Evolutionary conservation across 2,329 filamentous ascomycete species (phyloP).

Genomic region (Verticillium nubilum): DNA sequence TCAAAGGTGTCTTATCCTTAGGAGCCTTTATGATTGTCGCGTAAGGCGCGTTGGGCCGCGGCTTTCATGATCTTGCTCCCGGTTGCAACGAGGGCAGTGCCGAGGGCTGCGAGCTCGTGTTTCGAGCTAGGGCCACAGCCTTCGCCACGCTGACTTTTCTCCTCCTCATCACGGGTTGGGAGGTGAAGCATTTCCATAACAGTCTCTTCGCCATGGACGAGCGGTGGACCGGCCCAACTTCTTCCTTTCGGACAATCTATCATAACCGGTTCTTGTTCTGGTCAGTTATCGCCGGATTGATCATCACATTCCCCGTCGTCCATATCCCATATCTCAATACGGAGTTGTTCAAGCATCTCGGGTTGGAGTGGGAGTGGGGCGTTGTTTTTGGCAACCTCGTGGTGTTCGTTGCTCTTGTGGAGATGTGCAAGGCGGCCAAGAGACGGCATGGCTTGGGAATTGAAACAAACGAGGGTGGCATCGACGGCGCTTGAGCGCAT

Average conservation of each 20-base stretch:
- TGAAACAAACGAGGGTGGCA: no score
- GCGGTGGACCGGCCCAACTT: conserved; percentile 39
- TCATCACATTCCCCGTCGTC: conserved; percentile 55
- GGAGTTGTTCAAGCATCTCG: conserved; percentile 63
- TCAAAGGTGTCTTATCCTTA: conserved; percentile 58
- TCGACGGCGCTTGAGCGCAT: no score
- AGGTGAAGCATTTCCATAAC: conserved; percentile 65
- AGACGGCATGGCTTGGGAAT: conserved; percentile 34
- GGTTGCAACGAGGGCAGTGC: conserved; percentile 53
- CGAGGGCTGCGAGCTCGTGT: conserved; percentile 47
- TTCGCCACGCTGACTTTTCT: conserved; percentile 66
- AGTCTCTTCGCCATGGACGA: conserved; percentile 64
- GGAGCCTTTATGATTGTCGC: conserved; percentile 55
- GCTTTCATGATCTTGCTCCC: conserved; percentile 43
- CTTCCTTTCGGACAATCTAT: conserved; percentile 57
- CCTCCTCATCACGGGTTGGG: conserved; percentile 65
- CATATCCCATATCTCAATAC: conserved; percentile 65
- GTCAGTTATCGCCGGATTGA: conserved; percentile 54
- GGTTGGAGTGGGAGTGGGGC: conserved; percentile 68
- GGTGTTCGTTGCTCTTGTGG: conserved; percentile 58
- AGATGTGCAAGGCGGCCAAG: conserved; percentile 67
- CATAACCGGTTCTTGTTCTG: conserved; percentile 64
- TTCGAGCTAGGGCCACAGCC: conserved; percentile 60
- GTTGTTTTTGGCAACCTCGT: conserved; percentile 55
- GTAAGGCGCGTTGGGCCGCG: conserved; percentile 45